phyloP scores from a whole-genome alignment of 345 rosid species.

The Corchorus capsularis region DNA sequence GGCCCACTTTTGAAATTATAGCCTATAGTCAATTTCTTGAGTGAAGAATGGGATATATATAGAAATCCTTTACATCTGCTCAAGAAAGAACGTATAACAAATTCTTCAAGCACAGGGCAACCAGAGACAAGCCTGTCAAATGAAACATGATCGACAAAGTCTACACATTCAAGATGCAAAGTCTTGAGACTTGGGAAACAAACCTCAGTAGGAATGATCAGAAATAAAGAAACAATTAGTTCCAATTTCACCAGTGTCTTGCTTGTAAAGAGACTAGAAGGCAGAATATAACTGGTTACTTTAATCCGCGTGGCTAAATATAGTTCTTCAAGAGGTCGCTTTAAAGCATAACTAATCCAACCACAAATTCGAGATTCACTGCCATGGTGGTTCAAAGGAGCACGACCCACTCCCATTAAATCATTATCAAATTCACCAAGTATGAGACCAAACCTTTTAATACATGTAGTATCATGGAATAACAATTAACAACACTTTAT shows the following conservation, averaged over 20 bases:
- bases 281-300: background rate
- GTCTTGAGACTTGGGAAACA: conserved; percentile 21
- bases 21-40: background rate
- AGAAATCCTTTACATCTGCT: background rate
- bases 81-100: background rate
- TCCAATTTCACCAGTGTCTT: conserved; percentile 4
- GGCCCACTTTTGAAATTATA: too few relatives aligned
- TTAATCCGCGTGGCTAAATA: background rate
- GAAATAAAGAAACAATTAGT: background rate
- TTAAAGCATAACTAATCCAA: conserved; percentile 14
- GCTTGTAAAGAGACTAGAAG: conserved; percentile 7
- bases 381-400: background rate
- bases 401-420: background rate
- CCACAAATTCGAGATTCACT: background rate
- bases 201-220: background rate
- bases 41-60: background rate
- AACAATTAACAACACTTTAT: background rate
- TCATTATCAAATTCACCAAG: background rate
- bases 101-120: background rate
- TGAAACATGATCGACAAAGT: background rate
- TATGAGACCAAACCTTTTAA: background rate
- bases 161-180: background rate
- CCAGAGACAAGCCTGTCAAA: background rate
- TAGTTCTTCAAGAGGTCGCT: background rate
- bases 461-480: background rate